These are phyloP conservation scores for Lunularia cruciata DNA, from an alignment of 225 moss, liverwort and hornwort genomes.

Conservation along the genomic window DNA sequence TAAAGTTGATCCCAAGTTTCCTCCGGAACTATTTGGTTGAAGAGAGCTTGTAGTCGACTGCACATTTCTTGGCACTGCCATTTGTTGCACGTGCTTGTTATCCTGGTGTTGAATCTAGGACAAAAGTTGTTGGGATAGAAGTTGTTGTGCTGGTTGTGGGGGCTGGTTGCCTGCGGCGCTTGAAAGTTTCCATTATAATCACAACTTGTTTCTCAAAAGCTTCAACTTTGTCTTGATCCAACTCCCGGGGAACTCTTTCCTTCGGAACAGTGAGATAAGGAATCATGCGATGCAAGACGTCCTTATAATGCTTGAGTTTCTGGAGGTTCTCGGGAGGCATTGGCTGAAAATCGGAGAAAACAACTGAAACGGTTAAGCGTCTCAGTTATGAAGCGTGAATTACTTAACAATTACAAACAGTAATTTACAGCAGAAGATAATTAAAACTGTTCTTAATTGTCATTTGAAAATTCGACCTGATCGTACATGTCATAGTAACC, in stretches of 20 bases:
- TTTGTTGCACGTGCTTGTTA: slow-evolving; percentile 64
- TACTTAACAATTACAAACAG: too few relatives aligned
- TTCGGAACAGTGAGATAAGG: slow-evolving; percentile 70
- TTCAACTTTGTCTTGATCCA: slow-evolving; percentile 75
- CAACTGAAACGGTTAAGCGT: too few relatives aligned
- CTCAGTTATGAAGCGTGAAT: too few relatives aligned
- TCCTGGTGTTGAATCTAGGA: slow-evolving; percentile 74
- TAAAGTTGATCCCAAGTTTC: slow-evolving; percentile 44
- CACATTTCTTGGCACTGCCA: slow-evolving; percentile 34
- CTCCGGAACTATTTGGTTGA: slow-evolving; percentile 55
- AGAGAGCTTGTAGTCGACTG: slow-evolving; percentile 55
- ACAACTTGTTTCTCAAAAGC: slow-evolving; percentile 83
- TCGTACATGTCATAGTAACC: too few relatives aligned
- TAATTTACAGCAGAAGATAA: too few relatives aligned
- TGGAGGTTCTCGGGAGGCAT: slow-evolving; percentile 89
- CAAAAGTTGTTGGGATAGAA: slow-evolving; percentile 58
- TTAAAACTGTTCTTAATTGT: too few relatives aligned
- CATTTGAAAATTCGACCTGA: too few relatives aligned
- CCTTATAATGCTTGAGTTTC: slow-evolving; percentile 84
- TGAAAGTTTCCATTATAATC: slow-evolving; percentile 83
- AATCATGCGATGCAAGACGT: slow-evolving; percentile 85
- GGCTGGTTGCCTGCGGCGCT: slow-evolving; percentile 65
- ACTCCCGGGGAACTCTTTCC: slow-evolving; percentile 69
- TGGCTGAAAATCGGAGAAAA: slow-evolving; percentile 37
- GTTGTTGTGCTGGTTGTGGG: slow-evolving; percentile 37